Percentiles rank a stretch among this genome's conserved stretches.
phyloP scores from a whole-genome alignment of 1,139 yeast species.

The Blastobotrys raffinosifermentans region DNA sequence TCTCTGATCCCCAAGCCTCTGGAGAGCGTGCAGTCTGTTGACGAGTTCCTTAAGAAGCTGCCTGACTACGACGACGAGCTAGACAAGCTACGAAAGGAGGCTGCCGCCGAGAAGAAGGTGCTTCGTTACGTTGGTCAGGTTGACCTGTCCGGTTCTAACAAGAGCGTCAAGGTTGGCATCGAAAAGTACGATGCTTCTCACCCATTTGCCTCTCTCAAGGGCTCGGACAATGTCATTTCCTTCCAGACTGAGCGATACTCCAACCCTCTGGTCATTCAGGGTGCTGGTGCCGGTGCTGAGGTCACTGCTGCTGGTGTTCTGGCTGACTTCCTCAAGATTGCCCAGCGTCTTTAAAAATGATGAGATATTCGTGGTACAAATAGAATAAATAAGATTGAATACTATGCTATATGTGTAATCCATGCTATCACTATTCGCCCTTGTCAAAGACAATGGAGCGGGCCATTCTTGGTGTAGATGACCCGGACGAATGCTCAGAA shows the following conservation, averaged over 20 bases:
- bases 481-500: conserved; percentile 6
- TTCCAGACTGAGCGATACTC: conserved; percentile 87
- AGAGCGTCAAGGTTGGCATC: conserved; percentile 73
- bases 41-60: conserved; percentile 71
- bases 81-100: conserved; percentile 70
- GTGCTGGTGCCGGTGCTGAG: conserved; percentile 98
- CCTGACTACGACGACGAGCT: conserved; percentile 79
- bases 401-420: too few relatives aligned
- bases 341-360: conserved; percentile 61
- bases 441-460: conserved; percentile 3
- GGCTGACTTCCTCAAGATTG: conserved; percentile 86
- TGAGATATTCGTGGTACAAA: too few relatives aligned
- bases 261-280: conserved; percentile 90
- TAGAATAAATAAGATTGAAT: too few relatives aligned
- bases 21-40: conserved; percentile 65
- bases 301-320: conserved; percentile 98
- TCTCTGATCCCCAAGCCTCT: conserved; percentile 84
- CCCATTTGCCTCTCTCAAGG: conserved; percentile 93
- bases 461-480: conserved; percentile 9
- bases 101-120: conserved; percentile 78
- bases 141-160: conserved; percentile 54
- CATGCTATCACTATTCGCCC: conserved; percentile 17
- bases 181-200: conserved; percentile 74
- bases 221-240: conserved; percentile 92
- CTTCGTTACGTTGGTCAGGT: conserved; percentile 90